Evolutionary conservation across 805 yeast genomes (phyloP).

Genomic region (Starmerella khaoyaiensis): DNA sequence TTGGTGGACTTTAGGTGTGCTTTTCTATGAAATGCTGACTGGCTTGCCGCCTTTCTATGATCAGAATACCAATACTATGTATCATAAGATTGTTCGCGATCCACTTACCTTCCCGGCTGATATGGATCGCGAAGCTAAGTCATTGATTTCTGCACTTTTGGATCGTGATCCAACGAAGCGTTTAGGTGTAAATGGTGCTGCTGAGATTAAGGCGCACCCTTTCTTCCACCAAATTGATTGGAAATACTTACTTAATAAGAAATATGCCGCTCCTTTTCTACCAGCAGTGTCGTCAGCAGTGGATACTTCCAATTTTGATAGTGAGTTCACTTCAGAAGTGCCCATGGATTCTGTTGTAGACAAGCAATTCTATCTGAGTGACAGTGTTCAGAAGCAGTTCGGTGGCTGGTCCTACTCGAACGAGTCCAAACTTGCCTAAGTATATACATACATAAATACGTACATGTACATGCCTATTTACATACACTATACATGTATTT

Average conservation of each 20-base stretch:
- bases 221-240: constrained; percentile 87
- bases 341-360: constrained; percentile 95
- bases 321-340: constrained; percentile 72
- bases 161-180: constrained; percentile 77
- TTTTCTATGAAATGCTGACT: constrained; percentile 89
- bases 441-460: neutral
- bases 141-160: constrained; percentile 57
- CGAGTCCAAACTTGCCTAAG: constrained; percentile 24
- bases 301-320: constrained; percentile 89
- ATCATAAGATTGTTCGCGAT: constrained; percentile 79
- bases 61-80: constrained; percentile 86
- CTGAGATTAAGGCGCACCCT: constrained; percentile 68
- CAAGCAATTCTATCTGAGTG: constrained; percentile 61
- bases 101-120: constrained; percentile 80
- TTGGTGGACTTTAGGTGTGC: constrained; percentile 97
- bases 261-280: constrained; percentile 88
- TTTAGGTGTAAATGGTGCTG: constrained; percentile 67
- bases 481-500: no score
- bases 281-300: constrained; percentile 76
- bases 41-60: constrained; percentile 97
- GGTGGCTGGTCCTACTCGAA: constrained; percentile 90
- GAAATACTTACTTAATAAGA: constrained; percentile 68
- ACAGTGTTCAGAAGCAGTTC: constrained; percentile 92
- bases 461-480: neutral
- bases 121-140: constrained; percentile 76